Base-by-base conservation (phyloP, 2,329 filamentous ascomycete species). In the Didymella arachidicola region DNA sequence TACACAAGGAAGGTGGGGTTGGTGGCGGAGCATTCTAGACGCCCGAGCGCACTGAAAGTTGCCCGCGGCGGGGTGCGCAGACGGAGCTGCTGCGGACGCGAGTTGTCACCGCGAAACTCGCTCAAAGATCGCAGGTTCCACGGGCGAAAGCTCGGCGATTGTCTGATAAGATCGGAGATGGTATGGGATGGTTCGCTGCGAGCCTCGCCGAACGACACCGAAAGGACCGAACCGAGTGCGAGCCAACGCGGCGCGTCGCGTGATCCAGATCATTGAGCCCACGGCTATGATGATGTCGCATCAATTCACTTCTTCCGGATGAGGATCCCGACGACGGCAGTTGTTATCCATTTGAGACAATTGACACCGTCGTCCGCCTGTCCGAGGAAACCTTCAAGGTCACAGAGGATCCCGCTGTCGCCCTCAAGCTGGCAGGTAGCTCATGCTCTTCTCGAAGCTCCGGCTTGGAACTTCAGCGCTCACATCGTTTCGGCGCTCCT, bases 241-340 rank as follows among this genome's bases (percentile, higher is more conserved):
- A 56, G 57, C 34, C n/a, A 26, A 34, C 61, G 60, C 60, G 47
- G 49, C 57, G 38, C 51, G 46, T 54, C 59, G 55, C 60, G 61
- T 61, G 55, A 61, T 62, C 49, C 55, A 53, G 49, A 49, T 53
- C 49, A 39, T 4, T 38, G 26, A 29, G 43, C 26, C 45, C 18
- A 39, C 42, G 44, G 49, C 41, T 49, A 43, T 19, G 27, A 48
- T 32, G 30, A 8, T 34, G 44, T 50, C 56, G 65, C 63, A 61
- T 63, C 58, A 56, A 42, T 63, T 68, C 59, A 59, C 66, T 65
- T 57, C 39, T 66, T 70, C 22, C 36, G 63, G 67, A 27, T 45
- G 57, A 62, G 32, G 18, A 32, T 56, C 53, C 66, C 65, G 55
- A 53, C 38, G 11, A 36, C 34, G 53, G 51, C 48, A 57, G 50